phyloP scores from a whole-genome alignment of 768 basidiomycete species.

The Agrocybe praecox region DNA sequence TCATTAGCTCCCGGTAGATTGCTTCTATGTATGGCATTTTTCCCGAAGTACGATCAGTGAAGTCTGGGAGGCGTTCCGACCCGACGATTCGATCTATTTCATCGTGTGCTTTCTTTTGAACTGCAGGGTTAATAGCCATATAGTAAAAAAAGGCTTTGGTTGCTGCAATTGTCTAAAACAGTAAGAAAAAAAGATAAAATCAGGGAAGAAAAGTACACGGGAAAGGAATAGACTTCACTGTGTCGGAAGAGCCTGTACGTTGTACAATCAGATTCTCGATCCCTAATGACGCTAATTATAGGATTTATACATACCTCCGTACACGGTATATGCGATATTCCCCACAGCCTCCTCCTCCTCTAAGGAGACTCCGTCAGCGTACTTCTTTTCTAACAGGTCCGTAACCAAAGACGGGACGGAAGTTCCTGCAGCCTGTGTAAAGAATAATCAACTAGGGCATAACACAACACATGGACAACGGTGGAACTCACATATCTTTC shows the following conservation, averaged over 20 bases:
- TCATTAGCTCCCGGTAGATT: conserved; percentile 13
- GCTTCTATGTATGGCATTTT: conserved; percentile 32
- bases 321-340: conserved; percentile 13
- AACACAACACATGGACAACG: too few species aligned
- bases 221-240: conserved; percentile 2
- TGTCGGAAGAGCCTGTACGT: conserved; percentile 15
- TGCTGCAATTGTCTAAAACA: conserved; percentile 11
- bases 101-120: conserved; percentile 36
- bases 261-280: too few species aligned
- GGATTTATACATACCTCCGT: conserved; percentile 9
- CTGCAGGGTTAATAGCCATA: conserved; percentile 28
- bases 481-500: background rate
- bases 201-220: too few species aligned
- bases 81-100: conserved; percentile 44
- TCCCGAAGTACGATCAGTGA: conserved; percentile 23
- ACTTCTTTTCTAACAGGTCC: conserved; percentile 7
- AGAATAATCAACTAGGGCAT: too few species aligned
- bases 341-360: conserved; percentile 5
- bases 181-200: background rate
- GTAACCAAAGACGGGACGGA: conserved; percentile 8
- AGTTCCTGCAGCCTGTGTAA: conserved; percentile 7
- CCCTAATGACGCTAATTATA: too few species aligned
- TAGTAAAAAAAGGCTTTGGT: conserved; percentile 27
- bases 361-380: background rate
- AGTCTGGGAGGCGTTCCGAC: conserved; percentile 34